phyloP scores from a whole-genome alignment of 345 rosid species.

The Kandelia obovata region DNA sequence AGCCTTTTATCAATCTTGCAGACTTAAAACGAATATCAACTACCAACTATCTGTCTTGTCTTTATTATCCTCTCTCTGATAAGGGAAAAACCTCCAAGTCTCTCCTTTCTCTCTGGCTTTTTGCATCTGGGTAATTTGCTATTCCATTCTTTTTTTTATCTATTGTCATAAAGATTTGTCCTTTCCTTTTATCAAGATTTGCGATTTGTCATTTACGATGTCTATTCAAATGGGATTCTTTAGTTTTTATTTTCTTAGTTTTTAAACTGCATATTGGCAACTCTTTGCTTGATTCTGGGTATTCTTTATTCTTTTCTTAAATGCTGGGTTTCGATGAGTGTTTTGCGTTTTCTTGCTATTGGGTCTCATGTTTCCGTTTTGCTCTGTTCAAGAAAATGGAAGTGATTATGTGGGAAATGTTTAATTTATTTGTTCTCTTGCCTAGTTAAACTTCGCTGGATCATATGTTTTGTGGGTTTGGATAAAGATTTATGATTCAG shows the following conservation, averaged over 20 bases:
- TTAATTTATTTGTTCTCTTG: background rate
- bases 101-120: no score
- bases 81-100: no score
- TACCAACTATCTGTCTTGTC: no score
- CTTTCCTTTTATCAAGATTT: background rate
- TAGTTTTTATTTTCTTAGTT: background rate
- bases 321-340: background rate
- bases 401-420: background rate
- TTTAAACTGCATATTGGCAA: background rate
- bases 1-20: no score
- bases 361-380: background rate
- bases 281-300: slow-evolving; percentile 4
- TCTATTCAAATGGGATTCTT: background rate
- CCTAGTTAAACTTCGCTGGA: background rate
- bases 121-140: no score
- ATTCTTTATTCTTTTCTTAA: slow-evolving; percentile 1
- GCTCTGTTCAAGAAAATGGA: background rate
- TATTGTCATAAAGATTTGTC: background rate
- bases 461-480: background rate
- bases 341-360: background rate
- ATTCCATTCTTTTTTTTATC: background rate
- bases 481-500: background rate
- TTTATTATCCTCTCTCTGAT: no score
- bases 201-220: background rate
- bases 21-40: no score